phyloP scores from a whole-genome alignment of 2,329 filamentous ascomycete species.

The Westerdykella sp. region DNA sequence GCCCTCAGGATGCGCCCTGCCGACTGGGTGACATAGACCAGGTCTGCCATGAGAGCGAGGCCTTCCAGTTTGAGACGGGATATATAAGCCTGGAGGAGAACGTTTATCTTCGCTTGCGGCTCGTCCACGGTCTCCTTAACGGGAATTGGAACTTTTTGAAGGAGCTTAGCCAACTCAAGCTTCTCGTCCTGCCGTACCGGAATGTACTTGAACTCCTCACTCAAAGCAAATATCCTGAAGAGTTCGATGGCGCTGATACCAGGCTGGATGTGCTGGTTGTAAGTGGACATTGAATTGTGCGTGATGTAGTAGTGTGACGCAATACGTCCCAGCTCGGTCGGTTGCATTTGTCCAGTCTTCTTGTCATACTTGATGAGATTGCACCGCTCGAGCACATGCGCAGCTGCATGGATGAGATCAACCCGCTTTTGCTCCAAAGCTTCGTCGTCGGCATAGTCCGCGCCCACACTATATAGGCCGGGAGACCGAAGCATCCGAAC shows the following conservation, averaged over 20 bases:
- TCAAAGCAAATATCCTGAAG: conserved; percentile 92
- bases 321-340: conserved; percentile 90
- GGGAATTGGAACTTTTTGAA: conserved; percentile 85
- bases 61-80: conserved; percentile 91
- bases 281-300: conserved; percentile 91
- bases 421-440: conserved; percentile 93
- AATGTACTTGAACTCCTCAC: conserved; percentile 98
- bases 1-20: conserved; percentile 92
- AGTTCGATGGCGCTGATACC: conserved; percentile 90
- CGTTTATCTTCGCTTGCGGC: conserved; percentile 95
- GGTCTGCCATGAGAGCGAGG: conserved; percentile 91
- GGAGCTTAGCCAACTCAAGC: conserved; percentile 84
- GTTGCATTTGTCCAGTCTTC: conserved; percentile 78
- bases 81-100: conserved; percentile 92
- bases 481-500: conserved; percentile 96
- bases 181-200: conserved; percentile 97
- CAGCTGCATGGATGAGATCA: conserved; percentile 93
- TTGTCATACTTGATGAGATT: conserved; percentile 93
- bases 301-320: conserved; percentile 99
- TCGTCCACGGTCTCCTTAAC: conserved; percentile 98
- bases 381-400: conserved; percentile 76
- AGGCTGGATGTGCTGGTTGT: conserved; percentile 91
- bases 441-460: conserved; percentile 90
- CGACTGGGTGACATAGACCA: conserved; percentile 98
- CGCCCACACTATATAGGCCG: conserved; percentile 88